phyloP scores from a whole-genome alignment of 2,329 filamentous ascomycete genomes.

The Pseudogymnoascus sp. region DNA sequence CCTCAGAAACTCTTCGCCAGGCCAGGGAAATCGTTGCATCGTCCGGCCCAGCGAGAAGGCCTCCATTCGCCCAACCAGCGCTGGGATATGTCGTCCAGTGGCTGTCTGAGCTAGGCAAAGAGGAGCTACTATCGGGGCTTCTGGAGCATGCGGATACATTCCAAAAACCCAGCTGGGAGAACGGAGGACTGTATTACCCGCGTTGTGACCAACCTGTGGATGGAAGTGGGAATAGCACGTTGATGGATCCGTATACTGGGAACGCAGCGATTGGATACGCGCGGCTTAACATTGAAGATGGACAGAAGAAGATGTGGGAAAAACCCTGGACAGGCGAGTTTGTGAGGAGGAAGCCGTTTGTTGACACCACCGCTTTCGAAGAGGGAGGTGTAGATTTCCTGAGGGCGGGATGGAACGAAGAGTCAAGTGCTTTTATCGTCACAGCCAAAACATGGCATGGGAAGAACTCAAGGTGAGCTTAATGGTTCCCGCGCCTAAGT shows the following conservation, averaged over 20 bases:
- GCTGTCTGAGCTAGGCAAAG: slow-evolving; percentile 30
- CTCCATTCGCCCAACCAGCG: slow-evolving; percentile 13
- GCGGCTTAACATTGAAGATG: slow-evolving; percentile 31
- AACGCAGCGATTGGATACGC: slow-evolving; percentile 33
- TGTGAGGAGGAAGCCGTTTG: slow-evolving; percentile 13
- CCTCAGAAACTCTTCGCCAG: neutral
- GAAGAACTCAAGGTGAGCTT: neutral
- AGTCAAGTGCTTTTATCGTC: slow-evolving; percentile 1
- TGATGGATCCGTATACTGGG: slow-evolving; percentile 32
- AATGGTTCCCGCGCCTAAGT: neutral
- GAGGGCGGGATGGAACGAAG: neutral
- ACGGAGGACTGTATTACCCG: slow-evolving; percentile 32
- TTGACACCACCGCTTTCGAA: neutral
- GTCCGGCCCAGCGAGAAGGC: neutral
- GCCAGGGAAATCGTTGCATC: slow-evolving; percentile 3
- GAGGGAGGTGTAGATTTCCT: slow-evolving; percentile 8
- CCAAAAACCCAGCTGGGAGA: slow-evolving; percentile 28
- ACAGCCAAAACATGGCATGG: slow-evolving; percentile 10
- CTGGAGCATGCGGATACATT: slow-evolving; percentile 26
- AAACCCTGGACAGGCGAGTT: slow-evolving; percentile 23
- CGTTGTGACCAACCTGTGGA: slow-evolving; percentile 23
- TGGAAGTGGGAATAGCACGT: slow-evolving; percentile 21
- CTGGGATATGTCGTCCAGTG: slow-evolving; percentile 29
- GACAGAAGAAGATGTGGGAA: slow-evolving; percentile 32
- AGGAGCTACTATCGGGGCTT: slow-evolving; percentile 17